Evolutionary conservation across 805 yeast genomes (phyloP).

Genomic region (Sugiyamaella qingdaonensis): DNA sequence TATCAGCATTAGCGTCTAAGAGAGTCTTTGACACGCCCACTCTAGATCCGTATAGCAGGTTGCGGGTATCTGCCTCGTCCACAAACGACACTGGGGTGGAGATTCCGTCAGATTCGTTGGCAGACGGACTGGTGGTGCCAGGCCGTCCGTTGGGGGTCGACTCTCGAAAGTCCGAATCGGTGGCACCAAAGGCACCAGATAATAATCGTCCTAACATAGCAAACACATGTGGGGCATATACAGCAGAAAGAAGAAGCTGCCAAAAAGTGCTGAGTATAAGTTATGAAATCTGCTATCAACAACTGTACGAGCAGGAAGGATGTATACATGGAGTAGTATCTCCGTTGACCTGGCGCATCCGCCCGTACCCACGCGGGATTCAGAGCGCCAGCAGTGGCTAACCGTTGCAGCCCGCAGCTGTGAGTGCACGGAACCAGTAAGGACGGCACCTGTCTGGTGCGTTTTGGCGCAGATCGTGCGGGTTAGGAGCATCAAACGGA

Average conservation of each 20-base stretch:
- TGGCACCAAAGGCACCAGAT: conserved; percentile 6
- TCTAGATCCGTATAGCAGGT: conserved; percentile 23
- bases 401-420: too few species aligned
- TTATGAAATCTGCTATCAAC: neutral
- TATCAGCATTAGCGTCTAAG: conserved; percentile 17
- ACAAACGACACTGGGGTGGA: conserved; percentile 20
- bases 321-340: neutral
- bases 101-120: conserved; percentile 8
- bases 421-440: too few species aligned
- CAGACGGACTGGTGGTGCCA: neutral
- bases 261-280: neutral
- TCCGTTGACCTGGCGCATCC: neutral
- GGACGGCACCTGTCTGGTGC: neutral
- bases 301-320: too few species aligned
- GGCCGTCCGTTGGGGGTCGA: neutral
- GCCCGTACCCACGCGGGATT: too few species aligned
- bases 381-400: too few species aligned
- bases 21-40: conserved; percentile 3
- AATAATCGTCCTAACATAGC: conserved; percentile 19
- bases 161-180: neutral
- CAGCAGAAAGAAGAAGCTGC: neutral
- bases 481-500: neutral
- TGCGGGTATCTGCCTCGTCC: conserved; percentile 24
- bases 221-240: neutral
- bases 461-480: neutral